phyloP scores from a whole-genome alignment of 352 stramenopile species.

The Globisporangium middletonii region DNA sequence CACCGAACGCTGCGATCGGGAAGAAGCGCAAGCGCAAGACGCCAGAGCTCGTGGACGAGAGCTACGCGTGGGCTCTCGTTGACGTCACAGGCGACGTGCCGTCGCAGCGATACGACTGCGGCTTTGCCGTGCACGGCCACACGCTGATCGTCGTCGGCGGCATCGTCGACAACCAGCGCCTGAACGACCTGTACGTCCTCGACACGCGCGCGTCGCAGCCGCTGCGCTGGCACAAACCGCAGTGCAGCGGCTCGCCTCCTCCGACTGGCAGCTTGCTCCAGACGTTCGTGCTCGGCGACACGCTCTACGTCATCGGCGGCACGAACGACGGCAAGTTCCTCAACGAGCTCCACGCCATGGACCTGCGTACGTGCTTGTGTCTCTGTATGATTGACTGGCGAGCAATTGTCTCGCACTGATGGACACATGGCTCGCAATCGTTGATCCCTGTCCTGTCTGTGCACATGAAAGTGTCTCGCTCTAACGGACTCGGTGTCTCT shows the following conservation, averaged over 20 bases:
- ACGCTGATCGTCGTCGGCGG: conserved; percentile 52
- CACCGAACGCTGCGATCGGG: neutral
- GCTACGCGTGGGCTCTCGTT: conserved; percentile 32
- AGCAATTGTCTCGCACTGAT: neutral
- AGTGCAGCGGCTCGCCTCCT: conserved; percentile 27
- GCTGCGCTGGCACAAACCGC: conserved; percentile 27
- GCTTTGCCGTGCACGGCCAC: conserved; percentile 32
- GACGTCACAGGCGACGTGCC: conserved; percentile 21
- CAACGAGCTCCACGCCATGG: conserved; percentile 41
- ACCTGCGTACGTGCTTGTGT: conserved; percentile 32
- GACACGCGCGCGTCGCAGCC: conserved; percentile 22
- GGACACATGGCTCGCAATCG: neutral
- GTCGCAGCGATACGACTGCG: conserved; percentile 45
- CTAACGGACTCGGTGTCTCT: neutral
- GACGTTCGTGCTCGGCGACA: conserved; percentile 39
- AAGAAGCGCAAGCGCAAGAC: conserved; percentile 30
- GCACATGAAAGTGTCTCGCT: too few species aligned
- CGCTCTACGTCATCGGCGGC: conserved; percentile 47
- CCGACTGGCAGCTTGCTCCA: conserved; percentile 40
- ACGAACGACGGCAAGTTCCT: conserved; percentile 59
- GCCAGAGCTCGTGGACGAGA: conserved; percentile 20
- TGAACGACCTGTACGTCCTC: conserved; percentile 47
- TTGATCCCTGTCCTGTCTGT: neutral
- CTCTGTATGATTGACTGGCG: neutral
- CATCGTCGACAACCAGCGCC: conserved; percentile 45